phyloP scores from a whole-genome alignment of 1,284 basidiomycete genomes.

The Athelia psychrophila region DNA sequence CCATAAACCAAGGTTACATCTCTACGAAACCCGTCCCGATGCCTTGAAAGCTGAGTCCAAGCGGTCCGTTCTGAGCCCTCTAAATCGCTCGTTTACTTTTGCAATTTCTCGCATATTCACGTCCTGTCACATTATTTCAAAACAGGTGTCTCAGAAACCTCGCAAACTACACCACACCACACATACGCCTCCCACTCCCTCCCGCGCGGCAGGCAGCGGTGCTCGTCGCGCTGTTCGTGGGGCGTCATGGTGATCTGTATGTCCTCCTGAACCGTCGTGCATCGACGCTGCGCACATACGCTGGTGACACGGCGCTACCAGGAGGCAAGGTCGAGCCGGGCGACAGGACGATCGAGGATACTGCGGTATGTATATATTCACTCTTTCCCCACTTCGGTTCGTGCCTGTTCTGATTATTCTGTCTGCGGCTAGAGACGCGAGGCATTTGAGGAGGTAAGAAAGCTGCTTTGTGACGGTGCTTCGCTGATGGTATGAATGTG shows the following conservation, averaged over 20 bases:
- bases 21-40: conserved; percentile 39
- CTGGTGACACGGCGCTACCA: conserved; percentile 82
- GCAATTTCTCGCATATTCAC: neutral
- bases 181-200: conserved; percentile 43
- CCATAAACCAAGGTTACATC: conserved; percentile 37
- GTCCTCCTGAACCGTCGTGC: conserved; percentile 80
- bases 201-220: conserved; percentile 65
- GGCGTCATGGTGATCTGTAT: conserved; percentile 77
- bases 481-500: conserved; percentile 4
- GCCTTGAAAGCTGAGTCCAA: conserved; percentile 44
- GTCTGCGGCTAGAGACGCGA: conserved; percentile 55
- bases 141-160: conserved; percentile 61
- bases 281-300: conserved; percentile 67
- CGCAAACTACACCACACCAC: conserved; percentile 48
- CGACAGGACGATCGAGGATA: conserved; percentile 71
- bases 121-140: neutral
- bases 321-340: conserved; percentile 75
- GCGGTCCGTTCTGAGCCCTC: conserved; percentile 26
- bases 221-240: conserved; percentile 78
- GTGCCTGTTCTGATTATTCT: neutral
- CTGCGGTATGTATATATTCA: conserved; percentile 72
- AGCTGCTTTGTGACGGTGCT: neutral
- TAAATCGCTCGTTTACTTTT: neutral
- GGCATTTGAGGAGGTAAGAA: conserved; percentile 65
- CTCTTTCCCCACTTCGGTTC: neutral